Evolutionary conservation across 78 protist species (phyloP), one percentile per base, ranked within the genome.

Genomic region (Dictyostelium intermedium): DNA sequence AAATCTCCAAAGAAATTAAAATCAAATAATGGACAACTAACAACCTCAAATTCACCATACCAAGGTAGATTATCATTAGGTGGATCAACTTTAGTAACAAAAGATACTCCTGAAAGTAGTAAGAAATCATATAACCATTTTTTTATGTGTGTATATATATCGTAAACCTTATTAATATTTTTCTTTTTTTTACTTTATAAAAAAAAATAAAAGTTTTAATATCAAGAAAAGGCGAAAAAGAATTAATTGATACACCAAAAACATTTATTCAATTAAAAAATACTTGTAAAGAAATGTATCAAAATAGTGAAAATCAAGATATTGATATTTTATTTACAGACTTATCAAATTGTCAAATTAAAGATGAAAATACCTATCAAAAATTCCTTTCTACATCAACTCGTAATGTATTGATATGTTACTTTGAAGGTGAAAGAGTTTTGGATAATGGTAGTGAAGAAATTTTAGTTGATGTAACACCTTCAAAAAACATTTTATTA

Each of bases 401-500:
- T n/a, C 53, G 53, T n/a, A 85, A 85, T 43, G 61, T 89, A 0
- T 37, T 89, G 2, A 47, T 89, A 9, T 43, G 82, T n/a, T 89
- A 89, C 35, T 20, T 41, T 11, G 53, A 80, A 23, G 82, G 82
- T 32, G 94, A 89, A 66, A 66, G 70, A 20, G 37, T 76, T 25
- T 23, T 89, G 7, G 94, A 89, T 30, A 78, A 23, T 14, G 81
- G 86, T 16, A 47, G 82, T 37, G 94, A 89, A 23, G 94, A 78
- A 34, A 63, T 92, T 37, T 32, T 92, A 35, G 96, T 92, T 7
- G 92, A 92, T 43, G 60, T 92, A 6, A 92, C 96, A 41, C 96
- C 96, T 20, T 86, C 89, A 69, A 92, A 92, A 37, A 92, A 78
- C 32, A 92, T 92, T 78, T 76, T 92, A 18, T 78, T 92, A 35